Evolutionary conservation across 1,139 yeast species (phyloP).

Genomic region (Hemisphaericaspora xylofermentans): DNA sequence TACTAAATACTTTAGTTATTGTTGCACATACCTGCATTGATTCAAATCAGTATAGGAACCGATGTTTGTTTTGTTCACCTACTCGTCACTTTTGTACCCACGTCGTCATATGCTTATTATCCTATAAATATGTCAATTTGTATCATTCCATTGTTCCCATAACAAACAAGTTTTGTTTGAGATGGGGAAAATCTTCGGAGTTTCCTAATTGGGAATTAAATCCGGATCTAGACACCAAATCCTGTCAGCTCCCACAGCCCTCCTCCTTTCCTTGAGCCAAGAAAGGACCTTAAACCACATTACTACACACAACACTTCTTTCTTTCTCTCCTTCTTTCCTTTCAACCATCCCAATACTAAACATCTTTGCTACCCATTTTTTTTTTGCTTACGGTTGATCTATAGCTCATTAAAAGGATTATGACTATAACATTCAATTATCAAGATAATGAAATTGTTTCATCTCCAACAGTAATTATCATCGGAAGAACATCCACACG

Average conservation of each 20-base stretch:
- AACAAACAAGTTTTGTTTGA: not conserved
- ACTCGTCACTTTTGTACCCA: not conserved
- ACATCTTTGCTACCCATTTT: no score
- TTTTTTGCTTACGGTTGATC: no score
- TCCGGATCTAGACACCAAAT: no score
- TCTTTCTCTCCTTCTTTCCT: not conserved
- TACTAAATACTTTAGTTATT: no score
- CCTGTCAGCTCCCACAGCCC: no score
- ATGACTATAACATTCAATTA: conserved; percentile 38
- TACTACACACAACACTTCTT: no score
- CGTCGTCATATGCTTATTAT: not conserved
- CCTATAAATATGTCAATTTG: no score
- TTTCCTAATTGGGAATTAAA: conserved; percentile 2
- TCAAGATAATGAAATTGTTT: conserved; percentile 36
- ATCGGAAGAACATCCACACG: conserved; percentile 28
- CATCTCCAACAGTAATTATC: conserved; percentile 43
- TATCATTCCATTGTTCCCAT: not conserved
- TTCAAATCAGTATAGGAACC: not conserved
- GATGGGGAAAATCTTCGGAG: not conserved
- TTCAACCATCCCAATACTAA: not conserved
- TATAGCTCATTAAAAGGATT: not conserved
- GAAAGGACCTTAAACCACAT: no score
- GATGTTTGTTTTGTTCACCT: not conserved
- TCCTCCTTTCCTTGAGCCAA: no score
- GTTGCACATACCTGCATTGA: not conserved